phyloP scores from a whole-genome alignment of 352 stramenopile species.

The Pythium apleroticum region DNA sequence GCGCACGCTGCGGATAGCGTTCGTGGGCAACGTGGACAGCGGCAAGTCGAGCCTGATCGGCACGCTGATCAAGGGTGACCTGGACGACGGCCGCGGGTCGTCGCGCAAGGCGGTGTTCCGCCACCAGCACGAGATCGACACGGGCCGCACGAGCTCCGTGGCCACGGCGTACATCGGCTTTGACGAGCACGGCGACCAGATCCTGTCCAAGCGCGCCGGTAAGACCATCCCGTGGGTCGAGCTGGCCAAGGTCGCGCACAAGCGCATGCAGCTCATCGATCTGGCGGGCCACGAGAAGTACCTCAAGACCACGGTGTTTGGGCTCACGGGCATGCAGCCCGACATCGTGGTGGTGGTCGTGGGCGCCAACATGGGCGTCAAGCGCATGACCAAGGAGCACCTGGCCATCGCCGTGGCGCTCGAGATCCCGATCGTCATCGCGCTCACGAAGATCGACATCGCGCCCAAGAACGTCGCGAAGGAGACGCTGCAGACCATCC shows the following conservation, averaged over 20 bases:
- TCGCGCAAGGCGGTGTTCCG: slow-evolving; percentile 84
- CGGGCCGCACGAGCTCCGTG: slow-evolving; percentile 81
- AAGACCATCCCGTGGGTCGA: slow-evolving; percentile 82
- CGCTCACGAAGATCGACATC: slow-evolving; percentile 95
- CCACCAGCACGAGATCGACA: slow-evolving; percentile 85
- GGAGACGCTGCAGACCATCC: slow-evolving; percentile 89
- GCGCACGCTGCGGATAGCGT: slow-evolving; percentile 82
- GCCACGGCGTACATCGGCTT: slow-evolving; percentile 85
- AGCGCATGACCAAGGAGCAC: slow-evolving; percentile 94
- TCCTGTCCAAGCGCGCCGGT: slow-evolving; percentile 68
- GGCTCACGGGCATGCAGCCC: slow-evolving; percentile 95
- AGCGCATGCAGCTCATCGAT: slow-evolving; percentile 88
- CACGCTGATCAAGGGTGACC: slow-evolving; percentile 92
- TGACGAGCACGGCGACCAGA: slow-evolving; percentile 69
- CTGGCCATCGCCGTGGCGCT: slow-evolving; percentile 91
- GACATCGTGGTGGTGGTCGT: slow-evolving; percentile 95
- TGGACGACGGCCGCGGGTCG: slow-evolving; percentile 95
- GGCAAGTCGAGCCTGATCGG: slow-evolving; percentile 94
- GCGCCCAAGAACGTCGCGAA: slow-evolving; percentile 91
- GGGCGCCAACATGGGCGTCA: slow-evolving; percentile 94
- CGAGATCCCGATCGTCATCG: slow-evolving; percentile 93
- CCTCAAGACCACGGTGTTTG: slow-evolving; percentile 99
- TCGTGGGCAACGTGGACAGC: slow-evolving; percentile 92
- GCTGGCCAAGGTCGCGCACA: slow-evolving; percentile 73
- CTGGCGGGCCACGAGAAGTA: slow-evolving; percentile 97